Base-by-base conservation (phyloP, 129 eudicot species). In the Pseudognaphalium luteoalbum region DNA sequence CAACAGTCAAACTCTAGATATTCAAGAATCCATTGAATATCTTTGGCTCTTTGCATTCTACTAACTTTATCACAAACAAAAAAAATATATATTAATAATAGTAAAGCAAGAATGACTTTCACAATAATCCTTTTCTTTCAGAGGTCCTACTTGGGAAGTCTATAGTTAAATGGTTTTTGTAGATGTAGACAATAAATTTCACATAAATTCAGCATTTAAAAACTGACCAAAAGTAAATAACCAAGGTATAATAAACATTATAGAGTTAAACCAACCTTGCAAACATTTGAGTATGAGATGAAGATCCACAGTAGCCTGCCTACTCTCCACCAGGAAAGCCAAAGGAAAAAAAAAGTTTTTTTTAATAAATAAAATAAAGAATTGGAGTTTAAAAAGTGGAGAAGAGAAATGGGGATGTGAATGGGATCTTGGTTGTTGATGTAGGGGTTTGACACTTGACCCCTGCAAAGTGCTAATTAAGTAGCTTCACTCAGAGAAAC, bases 401-500 rank as follows among this genome's bases (percentile, higher is more conserved):
- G 70, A 59, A 59, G 5, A 19, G 44, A 57, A 17, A 44, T 42
- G 41, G 50, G 16, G 83, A 72, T 79, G 74, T 79, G 78, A 79
- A 73, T 54, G 59, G 83, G 83, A 80, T 72, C 68, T 79, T 32
- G 22, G 37, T 77, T 77, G 81, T 68, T 58, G 52, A 56, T 74
- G 73, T 64, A 44, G 37, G 61, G 16, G 63, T 17, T 66, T 76
- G 82, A 78, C 65, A 78, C 71, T 71, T 71, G 78, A 64, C 73
- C 39, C 34, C 71, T 80, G 65, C 75, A 66, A 67, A 80, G 65
- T 50, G 83, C 52, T 21, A 70, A 10, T 29, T 61, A 84, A 66
- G 87, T 82, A 82, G 85, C 82, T 86, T 81, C 76, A 75, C 87
- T 69, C 66, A 87, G 77, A 77, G 79, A 61, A 79, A 54, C 78